phyloP scores from a whole-genome alignment of 805 yeast genomes.

The Lipomyces lipofer region DNA sequence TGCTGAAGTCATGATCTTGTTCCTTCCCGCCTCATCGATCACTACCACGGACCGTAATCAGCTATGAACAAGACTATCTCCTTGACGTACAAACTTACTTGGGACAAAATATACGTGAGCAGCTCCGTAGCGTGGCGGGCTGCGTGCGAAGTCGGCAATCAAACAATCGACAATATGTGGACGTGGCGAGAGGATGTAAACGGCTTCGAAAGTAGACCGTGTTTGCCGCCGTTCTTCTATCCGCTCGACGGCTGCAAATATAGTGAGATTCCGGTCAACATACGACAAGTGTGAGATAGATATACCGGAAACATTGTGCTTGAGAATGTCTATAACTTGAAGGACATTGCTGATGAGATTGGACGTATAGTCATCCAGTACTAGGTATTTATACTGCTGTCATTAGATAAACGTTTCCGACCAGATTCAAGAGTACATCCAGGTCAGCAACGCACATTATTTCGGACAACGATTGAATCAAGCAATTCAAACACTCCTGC shows the following conservation, averaged over 20 bases:
- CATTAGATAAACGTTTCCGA: background rate
- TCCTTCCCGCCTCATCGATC: constrained; percentile 22
- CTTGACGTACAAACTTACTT: constrained; percentile 40
- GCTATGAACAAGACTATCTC: background rate
- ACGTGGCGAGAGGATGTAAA: constrained; percentile 75
- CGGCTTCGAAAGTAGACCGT: constrained; percentile 68
- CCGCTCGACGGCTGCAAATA: constrained; percentile 57
- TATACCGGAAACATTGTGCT: constrained; percentile 27
- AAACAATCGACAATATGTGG: constrained; percentile 72
- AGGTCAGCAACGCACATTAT: constrained; percentile 17
- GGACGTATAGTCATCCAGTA: constrained; percentile 60
- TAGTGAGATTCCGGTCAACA: background rate
- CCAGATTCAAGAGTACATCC: background rate
- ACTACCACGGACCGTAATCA: constrained; percentile 9
- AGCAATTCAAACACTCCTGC: constrained; percentile 20
- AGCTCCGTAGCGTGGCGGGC: constrained; percentile 69
- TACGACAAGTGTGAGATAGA: background rate
- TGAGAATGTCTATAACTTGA: constrained; percentile 14
- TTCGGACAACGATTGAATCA: constrained; percentile 21
- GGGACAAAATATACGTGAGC: constrained; percentile 77
- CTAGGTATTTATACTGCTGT: constrained; percentile 46
- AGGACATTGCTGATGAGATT: constrained; percentile 45
- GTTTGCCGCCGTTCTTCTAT: constrained; percentile 63
- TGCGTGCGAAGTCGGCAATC: constrained; percentile 65
- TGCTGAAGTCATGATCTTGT: constrained; percentile 33